Evolutionary conservation across 2,329 filamentous ascomycete species (phyloP), one percentile per base, ranked within the genome.

Genomic region (Neophaeococcomyces mojaviensis): DNA sequence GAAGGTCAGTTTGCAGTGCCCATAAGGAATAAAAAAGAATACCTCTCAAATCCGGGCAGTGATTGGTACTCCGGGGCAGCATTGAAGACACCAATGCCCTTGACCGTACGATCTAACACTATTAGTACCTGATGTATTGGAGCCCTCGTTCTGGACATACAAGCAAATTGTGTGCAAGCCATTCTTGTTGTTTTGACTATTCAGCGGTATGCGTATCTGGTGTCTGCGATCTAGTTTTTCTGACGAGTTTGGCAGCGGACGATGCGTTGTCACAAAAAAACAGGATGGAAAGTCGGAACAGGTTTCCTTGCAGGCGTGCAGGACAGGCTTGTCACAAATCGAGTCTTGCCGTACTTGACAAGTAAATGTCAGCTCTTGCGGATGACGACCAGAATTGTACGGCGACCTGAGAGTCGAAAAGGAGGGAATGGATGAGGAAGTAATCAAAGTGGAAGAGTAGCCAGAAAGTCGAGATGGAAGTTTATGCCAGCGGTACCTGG

Each of bases 41-140:
- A 81, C 78, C 65, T 74, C 49, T 66, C 64, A 61, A 97, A 96
- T 60, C 85, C 90, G 62, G 86, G 72, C 62, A 97, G 77, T 63
- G 83, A 72, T 68, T 86, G 79, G 71, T 98, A 98, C 63, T 84
- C 79, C 51, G 92, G 92, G 57, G 82, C 86, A 61, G 88, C 88
- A 73, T 97, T 86, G 70, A 94, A 81, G 69, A 97, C 76, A 62
- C 89, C 89, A 73, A 98, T 89, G 68, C 82, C 84, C 81, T 96
- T 97, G 71, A 89, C 85, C 68, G 92, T 96, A 72, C 92, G 88
- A 78, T 86, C 79, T 82, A 56, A 26, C 35, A 37, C 39, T 20
- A 16, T 48, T 19, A 26, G 37, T 44, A 24, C n/a, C n/a, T 15
- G 13, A 19, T 16, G 22, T 20, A 15, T 24, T 45, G 10, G 12